These are phyloP conservation scores for Hamigera avellanea DNA, from an alignment of 495 filamentous ascomycete genomes.

Conservation along the genomic window DNA sequence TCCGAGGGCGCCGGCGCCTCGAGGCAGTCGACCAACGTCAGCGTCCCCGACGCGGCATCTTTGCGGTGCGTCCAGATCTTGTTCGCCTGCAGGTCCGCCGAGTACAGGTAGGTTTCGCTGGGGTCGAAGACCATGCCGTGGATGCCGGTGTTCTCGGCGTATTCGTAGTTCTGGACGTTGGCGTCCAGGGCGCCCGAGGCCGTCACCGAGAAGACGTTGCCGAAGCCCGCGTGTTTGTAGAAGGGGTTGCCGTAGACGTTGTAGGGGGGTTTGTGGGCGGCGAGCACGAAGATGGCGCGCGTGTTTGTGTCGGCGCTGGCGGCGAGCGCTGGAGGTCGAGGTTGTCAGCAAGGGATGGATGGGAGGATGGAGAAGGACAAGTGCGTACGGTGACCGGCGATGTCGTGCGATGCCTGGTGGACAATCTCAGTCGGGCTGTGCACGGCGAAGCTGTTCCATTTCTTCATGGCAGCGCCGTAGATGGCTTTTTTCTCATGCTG, in stretches of 20 bases:
- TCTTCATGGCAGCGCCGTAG: slow-evolving; percentile 82
- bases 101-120: slow-evolving; percentile 75
- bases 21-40: slow-evolving; percentile 55
- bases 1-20: slow-evolving; percentile 59
- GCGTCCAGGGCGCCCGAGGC: slow-evolving; percentile 45
- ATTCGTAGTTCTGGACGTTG: slow-evolving; percentile 72
- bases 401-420: slow-evolving; percentile 61
- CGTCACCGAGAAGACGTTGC: slow-evolving; percentile 65
- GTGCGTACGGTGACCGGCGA: slow-evolving; percentile 47
- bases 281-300: slow-evolving; percentile 74
- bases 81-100: slow-evolving; percentile 72
- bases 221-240: slow-evolving; percentile 70
- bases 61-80: slow-evolving; percentile 81
- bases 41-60: slow-evolving; percentile 44
- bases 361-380: neutral
- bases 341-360: slow-evolving; percentile 6
- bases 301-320: slow-evolving; percentile 61
- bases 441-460: slow-evolving; percentile 72
- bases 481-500: slow-evolving; percentile 70
- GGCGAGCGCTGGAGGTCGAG: slow-evolving; percentile 45
- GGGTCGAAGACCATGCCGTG: slow-evolving; percentile 87
- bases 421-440: slow-evolving; percentile 66
- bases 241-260: slow-evolving; percentile 79
- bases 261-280: slow-evolving; percentile 63
- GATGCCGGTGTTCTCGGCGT: slow-evolving; percentile 61